Percentiles rank a stretch among this genome's conserved stretches.
Evolutionary conservation across 805 yeast genomes (phyloP).

Genomic region (Tanozyma kutaoensis): DNA sequence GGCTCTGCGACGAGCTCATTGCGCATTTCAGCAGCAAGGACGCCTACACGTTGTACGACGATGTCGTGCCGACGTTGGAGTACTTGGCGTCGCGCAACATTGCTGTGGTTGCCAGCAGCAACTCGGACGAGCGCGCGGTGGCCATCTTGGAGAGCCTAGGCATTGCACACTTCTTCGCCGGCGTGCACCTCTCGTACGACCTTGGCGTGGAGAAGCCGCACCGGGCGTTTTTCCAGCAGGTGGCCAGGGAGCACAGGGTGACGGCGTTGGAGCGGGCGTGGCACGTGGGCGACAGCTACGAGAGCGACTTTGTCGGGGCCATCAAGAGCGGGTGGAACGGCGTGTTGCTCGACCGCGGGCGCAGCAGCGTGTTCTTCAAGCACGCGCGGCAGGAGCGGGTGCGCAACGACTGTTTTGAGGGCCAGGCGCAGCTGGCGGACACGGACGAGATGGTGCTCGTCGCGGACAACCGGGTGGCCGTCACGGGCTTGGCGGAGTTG

Average conservation of each 20-base stretch:
- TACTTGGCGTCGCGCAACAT: constrained; percentile 16
- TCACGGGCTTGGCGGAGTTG: not conserved
- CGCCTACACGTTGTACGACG: constrained; percentile 42
- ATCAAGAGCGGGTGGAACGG: constrained; percentile 50
- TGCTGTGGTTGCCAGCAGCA: constrained; percentile 35
- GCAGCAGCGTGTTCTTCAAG: constrained; percentile 6
- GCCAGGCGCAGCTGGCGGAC: too few relatives aligned
- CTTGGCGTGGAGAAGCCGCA: constrained; percentile 42
- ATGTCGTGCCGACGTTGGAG: constrained; percentile 33
- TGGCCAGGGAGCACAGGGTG: constrained; percentile 7
- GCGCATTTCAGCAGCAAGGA: constrained; percentile 33
- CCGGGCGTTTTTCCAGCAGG: constrained; percentile 29
- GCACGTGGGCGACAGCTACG: constrained; percentile 58
- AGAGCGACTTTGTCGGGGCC: constrained; percentile 42
- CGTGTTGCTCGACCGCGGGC: constrained; percentile 35
- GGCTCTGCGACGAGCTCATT: constrained; percentile 32
- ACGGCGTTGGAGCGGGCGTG: constrained; percentile 17
- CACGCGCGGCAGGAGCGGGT: constrained; percentile 1
- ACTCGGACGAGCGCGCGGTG: constrained; percentile 47
- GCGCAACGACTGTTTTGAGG: constrained; percentile 6
- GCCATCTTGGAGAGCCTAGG: constrained; percentile 33
- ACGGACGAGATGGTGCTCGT: not conserved
- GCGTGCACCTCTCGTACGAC: constrained; percentile 43
- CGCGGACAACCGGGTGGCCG: not conserved
- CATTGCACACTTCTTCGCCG: constrained; percentile 24